Percentiles rank a stretch among this genome's conserved stretches.
These are phyloP conservation scores for Aureobasidium leucospermi DNA, from an alignment of 2,329 filamentous ascomycete species.

Conservation along the genomic window DNA sequence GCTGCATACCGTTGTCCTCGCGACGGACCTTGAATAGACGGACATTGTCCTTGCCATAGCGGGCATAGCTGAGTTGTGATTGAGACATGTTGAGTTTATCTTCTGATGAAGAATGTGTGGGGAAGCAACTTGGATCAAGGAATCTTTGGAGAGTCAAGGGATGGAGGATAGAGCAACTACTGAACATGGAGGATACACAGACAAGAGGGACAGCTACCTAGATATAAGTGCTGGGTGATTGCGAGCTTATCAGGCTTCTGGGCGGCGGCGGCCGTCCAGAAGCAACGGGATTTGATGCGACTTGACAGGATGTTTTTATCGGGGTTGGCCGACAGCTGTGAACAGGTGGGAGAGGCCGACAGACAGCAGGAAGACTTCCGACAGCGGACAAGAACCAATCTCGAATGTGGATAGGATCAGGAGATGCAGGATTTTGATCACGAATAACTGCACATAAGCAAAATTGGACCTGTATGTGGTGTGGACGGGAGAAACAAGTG, in stretches of 20 bases:
- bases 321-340: background rate
- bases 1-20: slow-evolving; percentile 69
- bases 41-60: slow-evolving; percentile 96
- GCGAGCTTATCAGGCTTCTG: slow-evolving; percentile 1
- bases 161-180: background rate
- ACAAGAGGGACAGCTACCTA: background rate
- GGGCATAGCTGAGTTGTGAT: slow-evolving; percentile 46
- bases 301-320: background rate
- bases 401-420: background rate
- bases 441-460: background rate
- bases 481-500: background rate
- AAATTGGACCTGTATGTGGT: background rate
- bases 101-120: background rate
- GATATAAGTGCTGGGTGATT: background rate
- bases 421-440: background rate
- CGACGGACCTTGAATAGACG: slow-evolving; percentile 91
- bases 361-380: background rate
- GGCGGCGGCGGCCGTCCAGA: background rate
- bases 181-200: background rate
- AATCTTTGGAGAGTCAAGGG: background rate
- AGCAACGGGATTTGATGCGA: background rate
- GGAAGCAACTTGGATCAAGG: background rate
- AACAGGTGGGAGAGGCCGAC: background rate
- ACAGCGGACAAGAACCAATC: background rate
- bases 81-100: slow-evolving; percentile 3